phyloP scores from a whole-genome alignment of 1,139 yeast species.

The Pichia sp. region DNA sequence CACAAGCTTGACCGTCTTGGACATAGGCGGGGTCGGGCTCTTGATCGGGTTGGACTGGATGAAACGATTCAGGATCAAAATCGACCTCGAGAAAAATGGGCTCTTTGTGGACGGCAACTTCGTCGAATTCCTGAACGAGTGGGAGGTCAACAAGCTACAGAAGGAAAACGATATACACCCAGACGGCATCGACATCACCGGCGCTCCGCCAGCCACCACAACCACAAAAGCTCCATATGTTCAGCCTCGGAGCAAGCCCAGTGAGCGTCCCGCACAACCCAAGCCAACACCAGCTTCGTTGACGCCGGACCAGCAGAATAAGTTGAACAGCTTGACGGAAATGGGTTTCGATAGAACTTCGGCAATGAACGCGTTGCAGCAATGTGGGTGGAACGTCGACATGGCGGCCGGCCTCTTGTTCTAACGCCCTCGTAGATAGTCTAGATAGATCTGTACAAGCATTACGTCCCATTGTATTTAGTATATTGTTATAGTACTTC shows the following conservation, averaged over 20 bases:
- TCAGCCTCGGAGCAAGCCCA: no score
- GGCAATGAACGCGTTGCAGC: conserved; percentile 60
- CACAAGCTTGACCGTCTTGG: conserved; percentile 78
- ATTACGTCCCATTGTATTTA: background rate
- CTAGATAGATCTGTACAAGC: background rate
- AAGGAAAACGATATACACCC: conserved; percentile 6
- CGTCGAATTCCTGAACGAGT: conserved; percentile 18
- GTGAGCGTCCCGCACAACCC: no score
- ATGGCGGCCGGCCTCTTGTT: conserved; percentile 61
- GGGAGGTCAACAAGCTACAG: conserved; percentile 24
- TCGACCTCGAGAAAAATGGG: conserved; percentile 68
- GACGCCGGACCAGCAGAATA: conserved; percentile 16
- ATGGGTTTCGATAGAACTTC: conserved; percentile 69
- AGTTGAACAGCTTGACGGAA: conserved; percentile 49
- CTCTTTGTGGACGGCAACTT: conserved; percentile 62
- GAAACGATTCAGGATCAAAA: conserved; percentile 77
- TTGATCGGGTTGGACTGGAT: conserved; percentile 72
- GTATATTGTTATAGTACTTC: background rate
- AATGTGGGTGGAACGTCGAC: conserved; percentile 74
- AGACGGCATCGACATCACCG: background rate
- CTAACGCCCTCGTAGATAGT: background rate
- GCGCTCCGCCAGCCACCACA: background rate
- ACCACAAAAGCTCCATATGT: background rate
- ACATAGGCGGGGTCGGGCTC: conserved; percentile 58
- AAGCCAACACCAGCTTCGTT: conserved; percentile 16